Percentiles rank a stretch among this genome's conserved stretches.
These are phyloP conservation scores for Viridothelium virens DNA, from an alignment of 495 filamentous ascomycete species.

Conservation along the genomic window DNA sequence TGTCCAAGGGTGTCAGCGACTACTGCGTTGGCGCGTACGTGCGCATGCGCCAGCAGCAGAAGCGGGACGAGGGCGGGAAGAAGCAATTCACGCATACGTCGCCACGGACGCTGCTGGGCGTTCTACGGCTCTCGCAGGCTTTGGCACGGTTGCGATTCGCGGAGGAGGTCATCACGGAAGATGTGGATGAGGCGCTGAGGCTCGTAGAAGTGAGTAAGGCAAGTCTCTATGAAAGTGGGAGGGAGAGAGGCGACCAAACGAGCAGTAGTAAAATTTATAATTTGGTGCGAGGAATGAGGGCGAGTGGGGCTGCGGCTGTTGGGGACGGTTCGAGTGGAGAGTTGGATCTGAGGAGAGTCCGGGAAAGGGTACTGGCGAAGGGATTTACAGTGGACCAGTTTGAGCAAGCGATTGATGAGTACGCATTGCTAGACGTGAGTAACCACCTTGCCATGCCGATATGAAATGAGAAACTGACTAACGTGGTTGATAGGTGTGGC, in stretches of 20 bases:
- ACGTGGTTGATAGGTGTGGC: conserved; percentile 67
- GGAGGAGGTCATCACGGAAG: conserved; percentile 73
- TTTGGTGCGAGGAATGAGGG: conserved; percentile 75
- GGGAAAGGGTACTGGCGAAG: conserved; percentile 86
- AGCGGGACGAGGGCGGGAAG: conserved; percentile 77
- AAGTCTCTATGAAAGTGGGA: conserved; percentile 61
- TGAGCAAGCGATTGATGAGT: conserved; percentile 77
- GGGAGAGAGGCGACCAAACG: conserved; percentile 59
- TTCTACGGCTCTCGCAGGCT: conserved; percentile 88
- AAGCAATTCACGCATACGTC: conserved; percentile 90
- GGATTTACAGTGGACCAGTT: conserved; percentile 95
- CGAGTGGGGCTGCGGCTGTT: conserved; percentile 68
- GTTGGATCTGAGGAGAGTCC: conserved; percentile 74
- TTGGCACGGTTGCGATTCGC: conserved; percentile 89
- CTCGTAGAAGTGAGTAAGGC: conserved; percentile 89
- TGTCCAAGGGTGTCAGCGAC: conserved; percentile 76
- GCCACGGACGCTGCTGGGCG: conserved; percentile 83
- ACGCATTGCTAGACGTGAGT: conserved; percentile 80
- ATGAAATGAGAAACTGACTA: conserved; percentile 22
- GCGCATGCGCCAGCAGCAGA: conserved; percentile 77
- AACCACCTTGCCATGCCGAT: not conserved
- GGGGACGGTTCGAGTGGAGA: conserved; percentile 66
- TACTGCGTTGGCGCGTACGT: conserved; percentile 97
- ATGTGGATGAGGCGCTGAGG: conserved; percentile 90
- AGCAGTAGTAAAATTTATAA: conserved; percentile 88